A percentile compares a stretch with the other conserved stretches of the same genome.
Evolutionary conservation across 2,329 filamentous ascomycete species (phyloP).

Genomic region (Fonsecaea monophora): DNA sequence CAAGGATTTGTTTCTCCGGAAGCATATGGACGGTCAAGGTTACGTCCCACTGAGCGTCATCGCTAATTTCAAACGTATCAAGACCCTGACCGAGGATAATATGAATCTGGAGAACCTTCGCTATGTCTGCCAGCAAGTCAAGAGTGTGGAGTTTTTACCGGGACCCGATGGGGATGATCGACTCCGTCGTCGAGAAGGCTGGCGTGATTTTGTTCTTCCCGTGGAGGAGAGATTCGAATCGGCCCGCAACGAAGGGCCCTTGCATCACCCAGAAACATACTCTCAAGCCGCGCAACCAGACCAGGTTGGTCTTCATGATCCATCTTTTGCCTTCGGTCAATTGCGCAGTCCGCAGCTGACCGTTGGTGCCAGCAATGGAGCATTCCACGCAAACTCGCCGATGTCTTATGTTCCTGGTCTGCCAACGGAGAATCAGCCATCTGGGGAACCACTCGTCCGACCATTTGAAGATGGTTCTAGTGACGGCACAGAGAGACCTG

Average conservation of each 20-base stretch:
- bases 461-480: conserved; percentile 21
- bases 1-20: conserved; percentile 88
- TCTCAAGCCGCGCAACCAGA: conserved; percentile 15
- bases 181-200: conserved; percentile 75
- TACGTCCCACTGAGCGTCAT: conserved; percentile 84
- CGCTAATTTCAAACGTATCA: conserved; percentile 84
- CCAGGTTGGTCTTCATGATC: conserved; percentile 20
- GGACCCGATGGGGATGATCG: conserved; percentile 80
- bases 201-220: conserved; percentile 79
- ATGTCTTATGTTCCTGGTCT: conserved; percentile 26
- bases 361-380: conserved; percentile 25
- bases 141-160: conserved; percentile 73
- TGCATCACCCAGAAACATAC: conserved; percentile 22
- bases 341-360: conserved; percentile 27
- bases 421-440: conserved; percentile 20
- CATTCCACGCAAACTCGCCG: conserved; percentile 27
- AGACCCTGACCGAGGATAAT: conserved; percentile 70
- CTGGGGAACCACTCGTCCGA: conserved; percentile 18
- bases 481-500: conserved; percentile 6
- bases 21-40: conserved; percentile 93
- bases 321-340: conserved; percentile 28
- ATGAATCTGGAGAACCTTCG: conserved; percentile 69
- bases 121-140: conserved; percentile 74
- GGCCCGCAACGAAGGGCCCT: conserved; percentile 76
- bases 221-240: conserved; percentile 73